These are phyloP conservation scores for Nicotiana otophora DNA, from an alignment of 257 asterid genomes.

Conservation along the genomic window DNA sequence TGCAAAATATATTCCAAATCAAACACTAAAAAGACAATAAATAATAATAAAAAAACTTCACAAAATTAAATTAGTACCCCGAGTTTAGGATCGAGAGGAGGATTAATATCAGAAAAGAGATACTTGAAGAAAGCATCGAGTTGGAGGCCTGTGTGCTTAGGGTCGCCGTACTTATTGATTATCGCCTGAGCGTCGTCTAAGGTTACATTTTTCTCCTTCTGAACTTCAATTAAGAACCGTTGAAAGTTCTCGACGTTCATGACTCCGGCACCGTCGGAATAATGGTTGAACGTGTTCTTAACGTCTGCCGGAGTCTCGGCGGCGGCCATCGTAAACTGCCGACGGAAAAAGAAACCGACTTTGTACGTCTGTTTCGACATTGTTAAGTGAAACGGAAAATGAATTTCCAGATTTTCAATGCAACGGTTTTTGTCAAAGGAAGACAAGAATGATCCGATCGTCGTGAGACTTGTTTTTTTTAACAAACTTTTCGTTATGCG, in stretches of 20 bases:
- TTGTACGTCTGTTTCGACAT: slow-evolving; percentile 68
- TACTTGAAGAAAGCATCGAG: slow-evolving; percentile 48
- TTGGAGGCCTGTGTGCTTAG: slow-evolving; percentile 35
- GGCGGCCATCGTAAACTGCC: slow-evolving; percentile 48
- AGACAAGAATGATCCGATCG: neutral
- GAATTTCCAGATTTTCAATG: neutral
- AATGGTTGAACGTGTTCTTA: slow-evolving; percentile 31
- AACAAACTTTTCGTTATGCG: neutral
- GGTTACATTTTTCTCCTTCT: slow-evolving; percentile 49
- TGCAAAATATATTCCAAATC: too few species aligned
- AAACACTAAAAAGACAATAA: neutral
- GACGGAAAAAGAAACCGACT: slow-evolving; percentile 69
- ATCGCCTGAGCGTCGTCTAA: slow-evolving; percentile 49
- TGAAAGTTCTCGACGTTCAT: slow-evolving; percentile 45
- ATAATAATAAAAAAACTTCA: neutral
- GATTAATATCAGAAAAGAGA: slow-evolving; percentile 50
- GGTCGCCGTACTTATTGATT: slow-evolving; percentile 36
- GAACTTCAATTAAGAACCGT: slow-evolving; percentile 59
- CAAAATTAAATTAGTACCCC: slow-evolving; percentile 36
- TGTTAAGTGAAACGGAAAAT: neutral
- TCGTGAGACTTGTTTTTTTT: neutral
- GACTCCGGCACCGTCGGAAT: slow-evolving; percentile 44
- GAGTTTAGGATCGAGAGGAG: slow-evolving; percentile 44
- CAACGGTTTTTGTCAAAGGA: neutral
- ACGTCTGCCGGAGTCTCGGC: slow-evolving; percentile 63